Evolutionary conservation across 169 alveolate species (phyloP), one percentile per base, ranked within the genome.

Genomic region (Perkinsus chesapeaki): DNA sequence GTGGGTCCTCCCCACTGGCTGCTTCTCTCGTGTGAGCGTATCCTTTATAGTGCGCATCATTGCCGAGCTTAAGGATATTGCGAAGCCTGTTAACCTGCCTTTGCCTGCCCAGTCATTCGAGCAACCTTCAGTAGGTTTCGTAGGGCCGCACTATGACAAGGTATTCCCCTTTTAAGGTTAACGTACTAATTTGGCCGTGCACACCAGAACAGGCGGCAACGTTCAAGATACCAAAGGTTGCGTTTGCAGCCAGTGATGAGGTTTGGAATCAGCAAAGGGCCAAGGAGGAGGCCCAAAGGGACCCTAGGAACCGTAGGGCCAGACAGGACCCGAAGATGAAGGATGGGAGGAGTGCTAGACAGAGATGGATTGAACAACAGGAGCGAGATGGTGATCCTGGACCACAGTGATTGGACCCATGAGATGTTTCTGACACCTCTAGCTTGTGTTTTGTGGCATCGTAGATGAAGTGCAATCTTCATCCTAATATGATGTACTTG

Each of bases 51-150:
- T 60, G 93, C 92, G 91, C 34, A 34, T 92, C 36, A 73, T 31
- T 39, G 39, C 91, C 36, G 94, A 92, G 94, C 48, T 92, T 20
- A 73, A 39, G 47, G 94, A 92, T 39, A 31, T 92, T 12, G 93
- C 93, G 47, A 92, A 92, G 91, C 94, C 94, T 16, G 73, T 92
- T 36, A 92, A 92, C 34, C 31, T 92, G 48, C 94, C 94, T 23
- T 27, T 92, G 3, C 36, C 93, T 0, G 48, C 94, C 20, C 39
- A 31, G 39, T 27, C 39, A 9, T 82, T 92, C n/a, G 92, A 37
- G 37, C 43, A 73, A 93, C 48, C 91, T 27, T 36, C 48, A 31
- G 60, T 39, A 73, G 39, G 43, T 0, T 90, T 34, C 9, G 90
- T 38, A n/a, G 82, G 23, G 82, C 27, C 27, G 23, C 3, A 0